phyloP scores from a whole-genome alignment of 1,284 basidiomycete genomes.

The Mrakiaceae sp. region DNA sequence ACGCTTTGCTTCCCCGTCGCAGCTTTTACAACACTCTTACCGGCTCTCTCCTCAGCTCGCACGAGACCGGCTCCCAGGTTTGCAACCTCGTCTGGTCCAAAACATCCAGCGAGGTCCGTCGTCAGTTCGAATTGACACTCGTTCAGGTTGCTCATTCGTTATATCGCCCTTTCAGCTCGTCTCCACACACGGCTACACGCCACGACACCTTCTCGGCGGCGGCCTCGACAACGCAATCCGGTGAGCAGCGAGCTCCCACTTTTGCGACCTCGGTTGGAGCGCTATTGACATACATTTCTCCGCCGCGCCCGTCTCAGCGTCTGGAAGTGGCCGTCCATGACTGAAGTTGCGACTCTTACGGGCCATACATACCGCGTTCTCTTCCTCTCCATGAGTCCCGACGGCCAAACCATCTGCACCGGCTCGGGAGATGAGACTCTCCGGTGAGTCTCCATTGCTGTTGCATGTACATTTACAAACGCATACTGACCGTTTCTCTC shows the following conservation, averaged over 20 bases:
- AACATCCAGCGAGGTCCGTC: conserved; percentile 68
- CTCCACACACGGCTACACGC: conserved; percentile 81
- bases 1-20: no score
- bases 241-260: no score
- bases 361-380: conserved; percentile 91
- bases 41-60: conserved; percentile 72
- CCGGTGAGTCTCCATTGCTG: conserved; percentile 21
- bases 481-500: neutral
- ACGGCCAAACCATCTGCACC: conserved; percentile 94
- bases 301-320: conserved; percentile 81
- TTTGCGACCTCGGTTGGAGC: no score
- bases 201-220: no score
- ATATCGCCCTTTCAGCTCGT: conserved; percentile 44
- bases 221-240: no score
- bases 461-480: no score
- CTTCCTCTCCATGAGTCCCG: conserved; percentile 92
- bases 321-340: conserved; percentile 88
- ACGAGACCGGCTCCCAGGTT: conserved; percentile 91
- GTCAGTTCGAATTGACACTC: no score
- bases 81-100: conserved; percentile 96
- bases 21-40: conserved; percentile 79
- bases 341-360: conserved; percentile 80
- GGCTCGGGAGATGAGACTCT: conserved; percentile 97
- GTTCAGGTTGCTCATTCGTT: no score
- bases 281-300: conserved; percentile 35